Evolutionary conservation across 441 rosid genomes (phyloP), one percentile per base, ranked within the genome.

Genomic region (Arabidopsis lyrata): DNA sequence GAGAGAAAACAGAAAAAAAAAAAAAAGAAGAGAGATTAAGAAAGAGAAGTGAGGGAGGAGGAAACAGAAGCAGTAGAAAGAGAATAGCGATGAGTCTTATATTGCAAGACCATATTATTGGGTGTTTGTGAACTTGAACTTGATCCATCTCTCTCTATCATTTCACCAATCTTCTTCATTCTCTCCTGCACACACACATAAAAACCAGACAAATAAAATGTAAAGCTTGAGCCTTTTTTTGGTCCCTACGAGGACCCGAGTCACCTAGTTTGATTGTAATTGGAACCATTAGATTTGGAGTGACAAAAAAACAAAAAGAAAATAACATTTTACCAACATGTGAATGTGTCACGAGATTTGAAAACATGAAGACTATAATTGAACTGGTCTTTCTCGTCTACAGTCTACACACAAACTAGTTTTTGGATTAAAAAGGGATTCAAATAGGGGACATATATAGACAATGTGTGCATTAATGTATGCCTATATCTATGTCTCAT

Each of bases 101-200:
- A 65, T 55, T 83, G 88, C 77, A 86, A 58, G 60, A 84, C 86
- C 49, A 85, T 86, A 66, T 70, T 83, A 63, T 86, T 84, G 29
- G 93, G 90, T 65, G 87, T 82, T 34, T 85, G 85, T 24, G 86
- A 83, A 72, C 79, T 64, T 16, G 47, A 69, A n/a, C 34, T 65
- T 12, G 78, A 48, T 29, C 50, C 67, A 61, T 83, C 78, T 52
- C 70, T 81, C 72, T 77, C 78, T 70, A 85, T 80, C 79, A 84
- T 60, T 72, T 83, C 83, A 55, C 73, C 72, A 80, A 89, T 83
- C 66, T 86, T 83, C 72, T 79, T 53, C 50, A 83, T 83, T 71
- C 75, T 88, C 68, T 70, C 89, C 93, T 88, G 87, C 81, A 74
- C 81, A 64, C 68, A 73, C 64, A 72, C 49, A 63, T 8, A 9